phyloP scores from a whole-genome alignment of 2,329 filamentous ascomycete species.

The Claviceps sp. region DNA sequence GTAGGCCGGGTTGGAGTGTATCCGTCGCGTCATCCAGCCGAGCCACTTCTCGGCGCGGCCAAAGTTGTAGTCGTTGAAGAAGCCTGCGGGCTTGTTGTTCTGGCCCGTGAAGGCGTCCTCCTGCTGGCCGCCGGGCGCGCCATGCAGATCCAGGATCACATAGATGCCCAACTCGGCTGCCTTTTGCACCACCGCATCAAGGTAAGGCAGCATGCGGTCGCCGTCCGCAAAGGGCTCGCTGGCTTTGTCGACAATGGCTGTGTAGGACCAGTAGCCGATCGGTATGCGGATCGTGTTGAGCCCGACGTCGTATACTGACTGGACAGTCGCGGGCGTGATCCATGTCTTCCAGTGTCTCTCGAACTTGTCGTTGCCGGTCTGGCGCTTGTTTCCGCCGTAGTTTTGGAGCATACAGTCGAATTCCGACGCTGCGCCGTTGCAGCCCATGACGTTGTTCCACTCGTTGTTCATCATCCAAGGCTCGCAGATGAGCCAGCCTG shows the following conservation, averaged over 20 bases:
- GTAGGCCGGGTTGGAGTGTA: constrained; percentile 35
- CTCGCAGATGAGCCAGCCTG: constrained; percentile 29
- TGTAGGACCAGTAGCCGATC: constrained; percentile 40
- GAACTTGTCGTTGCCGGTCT: constrained; percentile 31
- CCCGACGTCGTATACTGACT: constrained; percentile 36
- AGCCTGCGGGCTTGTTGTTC: constrained; percentile 25
- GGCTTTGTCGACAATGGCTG: constrained; percentile 29
- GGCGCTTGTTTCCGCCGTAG: constrained; percentile 12
- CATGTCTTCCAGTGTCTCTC: constrained; percentile 30
- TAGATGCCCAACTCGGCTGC: constrained; percentile 20
- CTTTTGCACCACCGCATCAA: constrained; percentile 18
- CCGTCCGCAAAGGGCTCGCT: constrained; percentile 34
- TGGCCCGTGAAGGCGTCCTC: constrained; percentile 32
- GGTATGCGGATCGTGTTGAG: constrained; percentile 40
- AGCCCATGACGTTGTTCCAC: constrained; percentile 33
- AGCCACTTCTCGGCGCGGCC: constrained; percentile 40
- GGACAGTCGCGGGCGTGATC: constrained; percentile 22
- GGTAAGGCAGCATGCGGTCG: constrained; percentile 16
- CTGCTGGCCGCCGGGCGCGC: constrained; percentile 32
- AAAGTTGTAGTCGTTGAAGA: constrained; percentile 43
- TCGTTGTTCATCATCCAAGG: constrained; percentile 34
- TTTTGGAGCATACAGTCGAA: constrained; percentile 35
- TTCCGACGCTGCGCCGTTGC: constrained; percentile 28
- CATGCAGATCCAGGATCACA: constrained; percentile 24
- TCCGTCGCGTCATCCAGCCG: constrained; percentile 38